A percentile compares a stretch with the other conserved stretches of the same genome.
These are phyloP conservation scores for Debaryomyces robertsiae DNA, from an alignment of 1,139 yeast genomes.

Conservation along the genomic window DNA sequence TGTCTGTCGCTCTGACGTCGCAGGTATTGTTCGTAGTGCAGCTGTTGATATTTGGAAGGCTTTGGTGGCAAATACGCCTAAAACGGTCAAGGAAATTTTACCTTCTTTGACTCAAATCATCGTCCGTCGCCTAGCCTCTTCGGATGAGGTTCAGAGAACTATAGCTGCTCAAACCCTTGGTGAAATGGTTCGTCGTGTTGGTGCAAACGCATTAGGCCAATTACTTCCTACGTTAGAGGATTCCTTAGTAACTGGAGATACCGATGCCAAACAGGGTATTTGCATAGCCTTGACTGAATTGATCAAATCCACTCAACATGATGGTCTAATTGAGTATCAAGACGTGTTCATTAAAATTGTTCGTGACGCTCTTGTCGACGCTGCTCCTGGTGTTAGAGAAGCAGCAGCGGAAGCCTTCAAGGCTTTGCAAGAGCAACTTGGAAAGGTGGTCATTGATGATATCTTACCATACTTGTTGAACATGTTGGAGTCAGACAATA, in stretches of 20 bases:
- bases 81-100: conserved; percentile 89
- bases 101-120: conserved; percentile 81
- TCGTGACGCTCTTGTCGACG: conserved; percentile 77
- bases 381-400: conserved; percentile 72
- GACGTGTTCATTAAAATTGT: conserved; percentile 72
- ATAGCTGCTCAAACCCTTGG: conserved; percentile 96
- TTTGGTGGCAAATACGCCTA: conserved; percentile 92
- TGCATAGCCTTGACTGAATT: conserved; percentile 91
- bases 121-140: conserved; percentile 78
- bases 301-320: conserved; percentile 70
- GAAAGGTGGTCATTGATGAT: conserved; percentile 85
- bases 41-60: conserved; percentile 98
- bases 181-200: conserved; percentile 93
- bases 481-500: conserved; percentile 64
- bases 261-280: conserved; percentile 92
- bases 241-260: conserved; percentile 61
- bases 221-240: conserved; percentile 82
- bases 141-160: conserved; percentile 74
- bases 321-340: conserved; percentile 66
- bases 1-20: conserved; percentile 89
- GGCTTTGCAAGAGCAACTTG: conserved; percentile 76
- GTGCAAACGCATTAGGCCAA: conserved; percentile 82
- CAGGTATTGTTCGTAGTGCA: conserved; percentile 84
- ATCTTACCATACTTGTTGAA: conserved; percentile 81
- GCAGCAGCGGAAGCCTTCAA: conserved; percentile 94